Evolutionary conservation across 2,329 filamentous ascomycete species (phyloP).

Genomic region (Apiospora saccharicola): DNA sequence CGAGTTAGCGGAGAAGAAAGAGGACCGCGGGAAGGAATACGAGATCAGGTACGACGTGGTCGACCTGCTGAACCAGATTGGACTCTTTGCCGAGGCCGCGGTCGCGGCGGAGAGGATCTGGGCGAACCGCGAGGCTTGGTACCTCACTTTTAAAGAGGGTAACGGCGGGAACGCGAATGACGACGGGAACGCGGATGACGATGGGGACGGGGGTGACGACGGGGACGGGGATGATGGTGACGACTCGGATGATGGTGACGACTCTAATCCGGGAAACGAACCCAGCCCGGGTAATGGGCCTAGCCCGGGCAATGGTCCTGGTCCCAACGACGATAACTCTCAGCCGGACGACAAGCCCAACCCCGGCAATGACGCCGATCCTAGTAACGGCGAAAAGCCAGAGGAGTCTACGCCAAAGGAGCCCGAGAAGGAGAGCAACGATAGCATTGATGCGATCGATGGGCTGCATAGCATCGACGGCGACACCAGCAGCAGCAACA

Average conservation of each 20-base stretch:
- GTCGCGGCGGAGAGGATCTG: constrained; percentile 31
- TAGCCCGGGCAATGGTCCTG: background rate
- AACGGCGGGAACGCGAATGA: background rate
- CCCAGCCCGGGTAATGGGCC: background rate
- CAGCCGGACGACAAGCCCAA: background rate
- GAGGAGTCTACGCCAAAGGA: background rate
- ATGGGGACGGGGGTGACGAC: background rate
- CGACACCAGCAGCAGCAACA: background rate
- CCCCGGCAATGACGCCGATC: background rate
- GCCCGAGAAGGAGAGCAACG: background rate
- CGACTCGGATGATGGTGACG: background rate
- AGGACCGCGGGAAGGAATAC: constrained; percentile 44
- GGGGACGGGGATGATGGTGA: background rate
- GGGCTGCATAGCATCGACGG: background rate
- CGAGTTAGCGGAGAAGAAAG: constrained; percentile 51
- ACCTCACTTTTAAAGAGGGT: background rate
- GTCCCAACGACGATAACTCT: background rate
- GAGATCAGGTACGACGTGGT: constrained; percentile 33
- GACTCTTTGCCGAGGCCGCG: constrained; percentile 34
- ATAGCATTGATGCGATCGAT: background rate
- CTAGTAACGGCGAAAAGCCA: background rate
- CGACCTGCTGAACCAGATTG: constrained; percentile 37
- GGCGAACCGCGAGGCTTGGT: background rate
- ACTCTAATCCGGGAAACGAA: background rate
- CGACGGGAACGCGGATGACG: too few species aligned